These are phyloP conservation scores for Calvatia gigantea DNA, from an alignment of 768 basidiomycete species.

Conservation along the genomic window DNA sequence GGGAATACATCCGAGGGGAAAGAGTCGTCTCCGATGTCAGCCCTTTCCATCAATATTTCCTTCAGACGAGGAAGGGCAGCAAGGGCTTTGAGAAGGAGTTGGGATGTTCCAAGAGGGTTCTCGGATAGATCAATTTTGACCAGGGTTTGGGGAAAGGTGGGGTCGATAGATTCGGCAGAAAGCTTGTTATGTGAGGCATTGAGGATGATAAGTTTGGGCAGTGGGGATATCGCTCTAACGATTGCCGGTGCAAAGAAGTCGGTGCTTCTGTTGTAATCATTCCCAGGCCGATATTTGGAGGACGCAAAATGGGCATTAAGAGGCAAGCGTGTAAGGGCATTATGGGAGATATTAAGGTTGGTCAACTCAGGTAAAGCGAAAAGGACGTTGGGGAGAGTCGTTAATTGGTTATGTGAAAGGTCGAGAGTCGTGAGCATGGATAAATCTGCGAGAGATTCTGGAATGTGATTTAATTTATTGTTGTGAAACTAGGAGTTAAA, in stretches of 20 bases:
- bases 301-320: slow-evolving; percentile 57
- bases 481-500: slow-evolving; percentile 56
- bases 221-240: slow-evolving; percentile 55
- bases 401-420: slow-evolving; percentile 69
- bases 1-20: slow-evolving; percentile 42
- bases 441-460: slow-evolving; percentile 66
- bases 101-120: slow-evolving; percentile 57
- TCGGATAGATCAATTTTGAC: slow-evolving; percentile 59
- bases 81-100: slow-evolving; percentile 43
- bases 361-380: slow-evolving; percentile 69
- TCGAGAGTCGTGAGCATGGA: slow-evolving; percentile 64
- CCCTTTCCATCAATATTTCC: slow-evolving; percentile 52
- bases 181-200: slow-evolving; percentile 70
- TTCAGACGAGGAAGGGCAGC: slow-evolving; percentile 47
- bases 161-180: slow-evolving; percentile 49
- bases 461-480: slow-evolving; percentile 62
- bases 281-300: slow-evolving; percentile 18
- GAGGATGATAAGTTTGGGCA: slow-evolving; percentile 63
- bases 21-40: slow-evolving; percentile 59
- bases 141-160: slow-evolving; percentile 48
- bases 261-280: slow-evolving; percentile 33
- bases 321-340: slow-evolving; percentile 55
- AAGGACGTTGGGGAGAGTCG: slow-evolving; percentile 56
- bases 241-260: slow-evolving; percentile 66
- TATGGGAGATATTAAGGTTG: slow-evolving; percentile 69